Percentiles rank a stretch among this genome's conserved stretches.
Conservation (phyloP, 768 basidiomycete genomes). For the Boletus sensibilis region DNA sequence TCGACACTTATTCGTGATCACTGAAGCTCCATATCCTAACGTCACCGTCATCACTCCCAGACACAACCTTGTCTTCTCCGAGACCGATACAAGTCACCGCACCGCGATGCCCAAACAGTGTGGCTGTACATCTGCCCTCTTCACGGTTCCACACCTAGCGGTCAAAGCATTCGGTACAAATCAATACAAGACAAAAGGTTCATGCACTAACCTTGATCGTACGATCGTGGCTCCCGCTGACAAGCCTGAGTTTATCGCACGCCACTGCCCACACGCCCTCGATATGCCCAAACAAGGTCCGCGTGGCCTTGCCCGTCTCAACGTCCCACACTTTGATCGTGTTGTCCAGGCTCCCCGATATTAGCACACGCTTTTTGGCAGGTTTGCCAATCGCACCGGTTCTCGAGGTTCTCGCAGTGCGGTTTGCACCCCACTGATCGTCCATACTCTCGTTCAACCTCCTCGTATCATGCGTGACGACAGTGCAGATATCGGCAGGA, state of each 20-base stretch:
- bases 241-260: conserved; percentile 85
- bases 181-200: conserved; percentile 4
- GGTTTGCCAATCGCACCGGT: conserved; percentile 15
- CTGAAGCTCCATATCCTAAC: conserved; percentile 81
- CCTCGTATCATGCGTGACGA: conserved; percentile 28
- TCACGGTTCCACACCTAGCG: conserved; percentile 90
- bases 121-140: conserved; percentile 81
- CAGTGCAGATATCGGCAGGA: conserved; percentile 27
- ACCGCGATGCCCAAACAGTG: conserved; percentile 90
- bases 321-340: conserved; percentile 97
- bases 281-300: conserved; percentile 94
- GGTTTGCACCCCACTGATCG: conserved; percentile 9
- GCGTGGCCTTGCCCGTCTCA: conserved; percentile 70
- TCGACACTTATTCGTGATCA: conserved; percentile 24
- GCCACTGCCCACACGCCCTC: conserved; percentile 98
- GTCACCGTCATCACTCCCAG: conserved; percentile 92
- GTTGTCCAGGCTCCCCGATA: conserved; percentile 91
- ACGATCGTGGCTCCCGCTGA: conserved; percentile 91
- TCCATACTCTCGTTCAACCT: conserved; percentile 13
- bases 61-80: conserved; percentile 93
- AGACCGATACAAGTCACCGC: conserved; percentile 90
- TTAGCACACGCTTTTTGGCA: conserved; percentile 65
- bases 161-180: background rate
- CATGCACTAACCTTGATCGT: conserved; percentile 81
- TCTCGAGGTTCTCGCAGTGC: background rate